Conservation (phyloP, 768 basidiomycete species). For the Tulasnella sp. region DNA sequence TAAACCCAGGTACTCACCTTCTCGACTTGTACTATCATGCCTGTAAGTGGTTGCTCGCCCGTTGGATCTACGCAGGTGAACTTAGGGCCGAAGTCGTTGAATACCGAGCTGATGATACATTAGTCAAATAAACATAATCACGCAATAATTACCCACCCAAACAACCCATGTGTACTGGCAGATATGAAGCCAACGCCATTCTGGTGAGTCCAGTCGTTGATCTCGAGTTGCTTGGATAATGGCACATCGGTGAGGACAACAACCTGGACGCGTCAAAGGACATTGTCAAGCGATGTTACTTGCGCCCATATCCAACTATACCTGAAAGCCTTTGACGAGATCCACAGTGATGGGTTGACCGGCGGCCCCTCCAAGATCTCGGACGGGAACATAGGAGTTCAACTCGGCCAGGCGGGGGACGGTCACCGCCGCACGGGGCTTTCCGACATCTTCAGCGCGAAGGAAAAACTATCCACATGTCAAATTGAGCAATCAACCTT, state of each 20-base stretch:
- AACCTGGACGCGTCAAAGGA: conserved; percentile 38
- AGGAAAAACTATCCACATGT: conserved; percentile 68
- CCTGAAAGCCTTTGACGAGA: conserved; percentile 79
- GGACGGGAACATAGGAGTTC: conserved; percentile 91
- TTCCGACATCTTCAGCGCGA: conserved; percentile 73
- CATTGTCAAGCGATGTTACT: conserved; percentile 1
- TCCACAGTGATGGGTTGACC: conserved; percentile 73
- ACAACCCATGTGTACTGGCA: conserved; percentile 84
- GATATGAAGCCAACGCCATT: conserved; percentile 86
- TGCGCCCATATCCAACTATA: conserved; percentile 28
- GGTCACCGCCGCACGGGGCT: conserved; percentile 74
- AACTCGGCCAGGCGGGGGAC: conserved; percentile 84
- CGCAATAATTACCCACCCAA: conserved; percentile 49
- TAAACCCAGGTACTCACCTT: conserved; percentile 43
- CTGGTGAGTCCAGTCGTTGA: conserved; percentile 87
- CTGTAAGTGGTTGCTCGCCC: conserved; percentile 85
- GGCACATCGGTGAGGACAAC: conserved; percentile 77
- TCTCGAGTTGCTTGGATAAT: conserved; percentile 75
- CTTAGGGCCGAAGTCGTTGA: conserved; percentile 92
- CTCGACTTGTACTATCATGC: conserved; percentile 92
- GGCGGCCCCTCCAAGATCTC: conserved; percentile 61
- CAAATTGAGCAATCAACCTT: not conserved
- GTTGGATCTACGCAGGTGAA: conserved; percentile 96
- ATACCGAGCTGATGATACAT: conserved; percentile 51
- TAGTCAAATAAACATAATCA: conserved; percentile 1